These are phyloP conservation scores for Backusella mclennaniae DNA, from an alignment of 192 early-diverging fungal species.

Conservation along the genomic window DNA sequence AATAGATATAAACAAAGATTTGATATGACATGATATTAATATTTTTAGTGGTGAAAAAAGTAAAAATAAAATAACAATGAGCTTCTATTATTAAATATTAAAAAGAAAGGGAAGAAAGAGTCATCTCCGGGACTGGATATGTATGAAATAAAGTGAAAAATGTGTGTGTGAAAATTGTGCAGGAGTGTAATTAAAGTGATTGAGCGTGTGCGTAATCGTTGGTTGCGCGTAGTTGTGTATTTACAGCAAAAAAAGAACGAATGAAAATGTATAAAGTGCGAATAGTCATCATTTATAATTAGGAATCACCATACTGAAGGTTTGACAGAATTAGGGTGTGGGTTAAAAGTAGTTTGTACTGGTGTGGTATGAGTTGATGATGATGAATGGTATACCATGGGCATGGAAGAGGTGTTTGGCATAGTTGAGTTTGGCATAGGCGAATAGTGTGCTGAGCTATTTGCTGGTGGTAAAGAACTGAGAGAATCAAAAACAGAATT, in stretches of 20 bases:
- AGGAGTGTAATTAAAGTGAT: background rate
- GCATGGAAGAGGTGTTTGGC: background rate
- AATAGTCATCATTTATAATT: background rate
- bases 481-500: background rate
- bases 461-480: background rate
- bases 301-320: background rate
- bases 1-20: background rate
- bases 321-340: background rate
- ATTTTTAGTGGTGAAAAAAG: background rate
- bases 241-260: background rate
- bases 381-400: background rate
- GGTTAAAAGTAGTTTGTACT: background rate
- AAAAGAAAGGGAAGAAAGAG: background rate
- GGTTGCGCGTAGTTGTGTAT: background rate
- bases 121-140: background rate
- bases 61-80: background rate
- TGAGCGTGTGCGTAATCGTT: background rate
- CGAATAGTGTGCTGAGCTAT: background rate
- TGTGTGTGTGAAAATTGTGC: background rate
- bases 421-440: conserved; percentile 8
- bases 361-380: background rate
- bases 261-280: background rate
- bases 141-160: background rate
- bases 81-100: background rate
- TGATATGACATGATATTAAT: background rate